Evolutionary conservation across 306 rosid genomes (phyloP).

Genomic region (Styphnolobium japonicum): DNA sequence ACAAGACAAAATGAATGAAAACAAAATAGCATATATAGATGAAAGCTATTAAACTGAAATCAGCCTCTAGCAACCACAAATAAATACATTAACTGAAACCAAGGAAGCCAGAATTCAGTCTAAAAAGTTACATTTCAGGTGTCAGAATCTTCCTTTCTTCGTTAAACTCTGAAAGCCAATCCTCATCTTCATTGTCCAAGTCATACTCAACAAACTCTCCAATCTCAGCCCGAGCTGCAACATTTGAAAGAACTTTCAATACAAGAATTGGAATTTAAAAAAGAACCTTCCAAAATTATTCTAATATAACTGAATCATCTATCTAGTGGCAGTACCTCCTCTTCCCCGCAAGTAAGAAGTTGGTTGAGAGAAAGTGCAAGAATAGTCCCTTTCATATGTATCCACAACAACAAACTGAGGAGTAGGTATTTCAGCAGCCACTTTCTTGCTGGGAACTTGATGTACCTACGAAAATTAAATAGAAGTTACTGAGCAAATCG

Average conservation of each 20-base stretch:
- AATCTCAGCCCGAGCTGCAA: constrained; percentile 86
- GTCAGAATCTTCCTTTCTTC: constrained; percentile 60
- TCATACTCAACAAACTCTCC: constrained; percentile 98
- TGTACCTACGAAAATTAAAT: constrained; percentile 42
- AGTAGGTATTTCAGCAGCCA: constrained; percentile 79
- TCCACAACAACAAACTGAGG: constrained; percentile 88
- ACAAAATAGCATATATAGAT: background rate
- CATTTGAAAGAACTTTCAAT: constrained; percentile 20
- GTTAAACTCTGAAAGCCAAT: constrained; percentile 79
- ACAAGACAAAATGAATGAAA: background rate
- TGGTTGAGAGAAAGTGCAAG: constrained; percentile 79
- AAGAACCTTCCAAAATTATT: constrained; percentile 15
- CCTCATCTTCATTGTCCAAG: constrained; percentile 92
- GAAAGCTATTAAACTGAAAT: constrained; percentile 3
- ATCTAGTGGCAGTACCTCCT: constrained; percentile 60
- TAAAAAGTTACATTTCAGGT: constrained; percentile 56
- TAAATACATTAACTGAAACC: background rate
- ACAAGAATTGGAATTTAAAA: background rate
- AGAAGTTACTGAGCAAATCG: background rate
- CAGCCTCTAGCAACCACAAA: background rate
- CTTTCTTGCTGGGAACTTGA: constrained; percentile 55
- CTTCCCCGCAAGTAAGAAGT: constrained; percentile 88
- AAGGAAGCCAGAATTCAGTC: background rate
- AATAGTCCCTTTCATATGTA: constrained; percentile 90
- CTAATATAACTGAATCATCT: constrained; percentile 5